Evolutionary conservation across 1,284 basidiomycete genomes (phyloP).

Genomic region (Heterobasidion parviporum): DNA sequence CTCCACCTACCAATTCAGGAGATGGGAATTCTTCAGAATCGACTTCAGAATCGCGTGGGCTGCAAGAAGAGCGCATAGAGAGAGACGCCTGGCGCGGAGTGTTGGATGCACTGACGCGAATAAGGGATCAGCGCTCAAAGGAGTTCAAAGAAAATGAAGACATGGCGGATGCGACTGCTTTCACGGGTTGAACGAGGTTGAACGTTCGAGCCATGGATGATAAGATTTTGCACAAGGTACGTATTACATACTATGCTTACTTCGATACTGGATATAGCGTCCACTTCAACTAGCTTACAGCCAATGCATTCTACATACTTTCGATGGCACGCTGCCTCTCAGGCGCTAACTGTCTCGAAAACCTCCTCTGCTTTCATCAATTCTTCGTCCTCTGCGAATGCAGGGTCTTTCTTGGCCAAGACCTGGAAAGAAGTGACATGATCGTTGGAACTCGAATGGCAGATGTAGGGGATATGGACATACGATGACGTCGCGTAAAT

Average conservation of each 20-base stretch:
- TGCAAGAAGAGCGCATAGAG: constrained; percentile 66
- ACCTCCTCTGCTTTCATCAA: constrained; percentile 51
- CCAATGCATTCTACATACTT: neutral
- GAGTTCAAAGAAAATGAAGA: neutral
- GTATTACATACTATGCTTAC: no score
- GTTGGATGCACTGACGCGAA: constrained; percentile 50
- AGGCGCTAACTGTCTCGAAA: constrained; percentile 34
- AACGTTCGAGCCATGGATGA: no score
- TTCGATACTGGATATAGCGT: no score
- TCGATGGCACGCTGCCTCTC: neutral
- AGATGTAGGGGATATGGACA: constrained; percentile 23
- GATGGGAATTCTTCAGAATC: neutral
- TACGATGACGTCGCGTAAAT: constrained; percentile 65
- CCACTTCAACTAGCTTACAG: no score
- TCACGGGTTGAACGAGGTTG: no score
- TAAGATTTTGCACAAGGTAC: no score
- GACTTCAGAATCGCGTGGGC: constrained; percentile 1
- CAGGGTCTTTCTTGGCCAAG: constrained; percentile 39
- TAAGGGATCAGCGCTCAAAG: constrained; percentile 32
- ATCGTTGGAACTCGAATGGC: neutral
- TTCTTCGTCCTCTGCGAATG: constrained; percentile 41
- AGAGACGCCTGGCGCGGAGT: constrained; percentile 72
- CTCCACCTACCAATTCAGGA: constrained; percentile 19
- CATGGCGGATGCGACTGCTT: neutral
- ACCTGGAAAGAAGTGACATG: constrained; percentile 24